Base-by-base conservation (phyloP, 2,329 filamentous ascomycete genomes). In the Lizonia empirigonia region DNA sequence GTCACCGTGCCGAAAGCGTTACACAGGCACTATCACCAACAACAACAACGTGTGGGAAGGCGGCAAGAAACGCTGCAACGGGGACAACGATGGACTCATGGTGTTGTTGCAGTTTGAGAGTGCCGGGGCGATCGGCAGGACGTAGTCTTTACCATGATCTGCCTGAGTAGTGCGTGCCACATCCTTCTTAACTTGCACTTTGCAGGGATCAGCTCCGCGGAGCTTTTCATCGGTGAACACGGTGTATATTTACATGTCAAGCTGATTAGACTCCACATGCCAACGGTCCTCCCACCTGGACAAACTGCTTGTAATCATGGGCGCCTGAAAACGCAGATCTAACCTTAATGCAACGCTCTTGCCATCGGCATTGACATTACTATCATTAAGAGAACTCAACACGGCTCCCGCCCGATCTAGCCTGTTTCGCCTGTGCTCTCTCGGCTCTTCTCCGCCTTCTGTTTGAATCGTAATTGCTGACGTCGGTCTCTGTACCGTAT, bases 391-490 rank as follows among this genome's bases (percentile, higher is more conserved):
- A 72, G 46, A 75, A 75, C 52, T 75, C 73, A 19, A 75, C 73
- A 22, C 71, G 65, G 44, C 68, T 73, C n/a, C 72, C 70, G 23
- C 71, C 67, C 39, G 56, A 37, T 30, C 64, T 62, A 24, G 68
- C 70, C 40, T 67, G 65, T 55, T 72, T 71, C 20, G 70, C 72
- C 44, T 74, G 71, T 7, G 73, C 72, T 49, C 73, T 54, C 57
- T 75, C 73, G 13, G 73, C 73, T 53, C 73, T 62, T 44, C 73
- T 62, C 36, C 73, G 60, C 47, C 72, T 62, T 45, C 73, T 59
- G 38, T 76, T 76, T 7, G 64, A 67, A 36, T 76, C 73, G 50
- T 71, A 74, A 45, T 68, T 70, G 57, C 71, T 74, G 16, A 72
- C 59, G 39, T 72, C 71, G 7, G 70, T 73, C 46, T 72, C 71